These are phyloP conservation scores for Graphilbum fragrans DNA, from an alignment of 2,329 filamentous ascomycete species.

Conservation along the genomic window DNA sequence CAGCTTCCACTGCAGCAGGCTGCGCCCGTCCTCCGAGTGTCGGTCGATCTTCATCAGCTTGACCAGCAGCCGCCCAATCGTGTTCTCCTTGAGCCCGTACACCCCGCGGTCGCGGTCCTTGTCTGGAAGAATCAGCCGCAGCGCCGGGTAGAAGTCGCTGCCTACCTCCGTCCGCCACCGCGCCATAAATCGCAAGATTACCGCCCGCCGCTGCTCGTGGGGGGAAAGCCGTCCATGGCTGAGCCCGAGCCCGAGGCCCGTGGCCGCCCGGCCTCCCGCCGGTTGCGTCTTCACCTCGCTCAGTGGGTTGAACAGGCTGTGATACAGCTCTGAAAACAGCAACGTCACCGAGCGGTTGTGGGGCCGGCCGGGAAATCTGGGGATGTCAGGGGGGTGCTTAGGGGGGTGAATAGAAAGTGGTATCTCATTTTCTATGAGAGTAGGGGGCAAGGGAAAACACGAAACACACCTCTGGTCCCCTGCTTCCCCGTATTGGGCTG, in stretches of 20 bases:
- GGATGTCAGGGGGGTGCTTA: conserved; percentile 4
- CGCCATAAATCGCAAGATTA: conserved; percentile 77
- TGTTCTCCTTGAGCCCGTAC: conserved; percentile 88
- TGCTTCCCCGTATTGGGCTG: background rate
- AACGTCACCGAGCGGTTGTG: conserved; percentile 69
- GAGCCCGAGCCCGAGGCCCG: background rate
- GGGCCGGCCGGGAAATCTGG: conserved; percentile 70
- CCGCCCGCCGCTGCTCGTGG: conserved; percentile 64
- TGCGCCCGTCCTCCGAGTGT: conserved; percentile 78
- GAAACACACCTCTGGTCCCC: conserved; percentile 27
- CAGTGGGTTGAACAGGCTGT: conserved; percentile 68
- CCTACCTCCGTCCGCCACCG: conserved; percentile 84
- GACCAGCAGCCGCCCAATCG: conserved; percentile 81
- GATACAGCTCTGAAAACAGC: conserved; percentile 69
- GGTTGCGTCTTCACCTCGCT: conserved; percentile 70
- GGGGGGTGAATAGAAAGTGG: too few species aligned
- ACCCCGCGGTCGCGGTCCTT: conserved; percentile 87
- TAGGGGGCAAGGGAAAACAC: too few species aligned
- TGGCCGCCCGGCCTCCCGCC: conserved; percentile 23
- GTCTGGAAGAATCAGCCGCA: conserved; percentile 83
- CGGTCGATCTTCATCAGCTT: conserved; percentile 87
- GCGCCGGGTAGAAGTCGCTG: conserved; percentile 82
- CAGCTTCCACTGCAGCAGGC: conserved; percentile 82
- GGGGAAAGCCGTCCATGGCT: conserved; percentile 42
- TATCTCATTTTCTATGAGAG: too few species aligned